These are phyloP conservation scores for Phytophthora citricola DNA, from an alignment of 352 stramenopile genomes.

Conservation along the genomic window DNA sequence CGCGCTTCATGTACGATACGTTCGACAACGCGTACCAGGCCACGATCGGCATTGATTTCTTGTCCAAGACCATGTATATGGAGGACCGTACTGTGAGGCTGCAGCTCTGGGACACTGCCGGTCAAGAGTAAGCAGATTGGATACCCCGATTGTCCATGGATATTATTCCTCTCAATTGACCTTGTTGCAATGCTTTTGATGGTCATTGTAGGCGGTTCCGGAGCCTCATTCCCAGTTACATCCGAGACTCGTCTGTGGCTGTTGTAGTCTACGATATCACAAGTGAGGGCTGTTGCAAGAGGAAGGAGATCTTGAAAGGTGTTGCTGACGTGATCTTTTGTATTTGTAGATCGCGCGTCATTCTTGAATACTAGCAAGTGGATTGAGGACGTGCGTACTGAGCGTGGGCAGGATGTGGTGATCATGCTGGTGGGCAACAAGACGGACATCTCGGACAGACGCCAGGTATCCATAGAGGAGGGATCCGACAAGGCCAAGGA, in stretches of 20 bases:
- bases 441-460: constrained; percentile 98
- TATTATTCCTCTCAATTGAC: background rate
- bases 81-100: constrained; percentile 98
- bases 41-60: constrained; percentile 99
- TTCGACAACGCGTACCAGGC: constrained; percentile 98
- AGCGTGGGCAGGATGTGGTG: constrained; percentile 98
- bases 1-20: constrained; percentile 99
- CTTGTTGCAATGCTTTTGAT: constrained; percentile 3
- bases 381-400: constrained; percentile 98
- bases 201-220: constrained; percentile 81
- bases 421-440: constrained; percentile 99
- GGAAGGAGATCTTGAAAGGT: background rate
- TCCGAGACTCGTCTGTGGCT: constrained; percentile 98
- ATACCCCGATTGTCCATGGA: background rate
- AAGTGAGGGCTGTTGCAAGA: constrained; percentile 64
- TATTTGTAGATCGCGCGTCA: constrained; percentile 88
- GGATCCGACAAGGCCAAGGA: constrained; percentile 98
- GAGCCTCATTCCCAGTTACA: constrained; percentile 97
- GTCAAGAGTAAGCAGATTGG: constrained; percentile 90
- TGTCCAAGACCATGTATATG: constrained; percentile 99
- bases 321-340: background rate
- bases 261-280: constrained; percentile 99
- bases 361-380: constrained; percentile 99
- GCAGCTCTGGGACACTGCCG: constrained; percentile 99
- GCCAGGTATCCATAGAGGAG: constrained; percentile 97